phyloP scores from a whole-genome alignment of 2,329 filamentous ascomycete genomes.

The Xylariaceae sp. region DNA sequence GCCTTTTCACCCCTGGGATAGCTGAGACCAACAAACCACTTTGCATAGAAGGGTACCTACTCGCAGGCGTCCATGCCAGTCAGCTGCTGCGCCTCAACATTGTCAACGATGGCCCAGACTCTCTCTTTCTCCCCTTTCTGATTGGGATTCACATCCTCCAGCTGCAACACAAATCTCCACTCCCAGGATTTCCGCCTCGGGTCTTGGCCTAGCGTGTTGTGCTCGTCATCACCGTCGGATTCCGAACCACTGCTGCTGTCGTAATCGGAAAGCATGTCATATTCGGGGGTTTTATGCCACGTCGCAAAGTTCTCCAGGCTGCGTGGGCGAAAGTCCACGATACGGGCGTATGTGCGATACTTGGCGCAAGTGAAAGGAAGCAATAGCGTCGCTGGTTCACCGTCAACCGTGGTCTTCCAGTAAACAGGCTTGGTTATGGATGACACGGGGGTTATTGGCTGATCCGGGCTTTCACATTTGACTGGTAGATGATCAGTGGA shows the following conservation, averaged over 20 bases:
- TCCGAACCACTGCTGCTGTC: slow-evolving; percentile 33
- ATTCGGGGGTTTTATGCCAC: slow-evolving; percentile 42
- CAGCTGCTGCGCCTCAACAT: slow-evolving; percentile 46
- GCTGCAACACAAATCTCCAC: slow-evolving; percentile 75
- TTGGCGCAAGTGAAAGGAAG: slow-evolving; percentile 71
- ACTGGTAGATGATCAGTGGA: slow-evolving; percentile 34
- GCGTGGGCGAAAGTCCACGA: slow-evolving; percentile 73
- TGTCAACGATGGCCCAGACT: slow-evolving; percentile 66
- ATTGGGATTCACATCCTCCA: slow-evolving; percentile 60
- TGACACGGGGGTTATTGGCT: slow-evolving; percentile 34
- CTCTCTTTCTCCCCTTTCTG: slow-evolving; percentile 38
- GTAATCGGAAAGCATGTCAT: slow-evolving; percentile 45
- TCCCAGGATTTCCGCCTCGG: slow-evolving; percentile 54
- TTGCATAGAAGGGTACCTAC: slow-evolving; percentile 20
- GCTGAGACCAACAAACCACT: background rate
- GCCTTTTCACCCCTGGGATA: too few species aligned
- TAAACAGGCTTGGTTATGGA: slow-evolving; percentile 37
- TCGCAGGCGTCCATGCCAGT: slow-evolving; percentile 44
- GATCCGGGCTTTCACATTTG: slow-evolving; percentile 41
- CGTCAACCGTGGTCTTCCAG: slow-evolving; percentile 42
- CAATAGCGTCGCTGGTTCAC: slow-evolving; percentile 32
- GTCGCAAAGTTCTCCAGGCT: slow-evolving; percentile 65
- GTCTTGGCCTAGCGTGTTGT: slow-evolving; percentile 24
- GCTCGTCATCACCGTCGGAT: slow-evolving; percentile 30
- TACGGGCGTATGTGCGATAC: slow-evolving; percentile 65